These are phyloP conservation scores for Grigorovia yakushimaensis DNA, from an alignment of 805 yeast species.

Conservation along the genomic window DNA sequence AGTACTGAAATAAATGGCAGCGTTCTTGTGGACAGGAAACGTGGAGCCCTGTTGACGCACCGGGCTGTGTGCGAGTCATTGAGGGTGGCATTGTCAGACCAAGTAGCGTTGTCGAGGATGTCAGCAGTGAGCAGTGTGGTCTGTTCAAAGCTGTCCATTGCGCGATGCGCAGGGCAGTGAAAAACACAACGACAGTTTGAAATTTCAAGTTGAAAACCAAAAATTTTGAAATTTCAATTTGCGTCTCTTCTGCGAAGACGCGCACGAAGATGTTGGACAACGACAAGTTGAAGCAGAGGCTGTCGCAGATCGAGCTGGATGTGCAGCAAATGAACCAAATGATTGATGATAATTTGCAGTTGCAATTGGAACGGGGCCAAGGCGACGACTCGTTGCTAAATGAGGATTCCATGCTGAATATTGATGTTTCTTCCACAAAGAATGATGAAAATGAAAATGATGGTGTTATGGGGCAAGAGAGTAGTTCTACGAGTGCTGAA, in stretches of 20 bases:
- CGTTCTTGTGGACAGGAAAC: slow-evolving; percentile 18
- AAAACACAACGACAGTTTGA: too few relatives aligned
- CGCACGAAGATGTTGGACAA: slow-evolving; percentile 21
- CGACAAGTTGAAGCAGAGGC: slow-evolving; percentile 24
- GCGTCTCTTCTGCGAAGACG: too few relatives aligned
- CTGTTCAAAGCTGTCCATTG: too few relatives aligned
- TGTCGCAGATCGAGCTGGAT: slow-evolving; percentile 28
- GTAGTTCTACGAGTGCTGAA: too few relatives aligned
- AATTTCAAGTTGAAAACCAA: too few relatives aligned
- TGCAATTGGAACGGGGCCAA: not conserved
- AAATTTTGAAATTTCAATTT: too few relatives aligned
- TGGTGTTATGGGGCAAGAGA: too few relatives aligned
- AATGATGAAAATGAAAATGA: too few relatives aligned
- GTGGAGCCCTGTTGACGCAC: slow-evolving; percentile 24
- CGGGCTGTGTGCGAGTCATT: slow-evolving; percentile 23
- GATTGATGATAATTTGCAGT: slow-evolving; percentile 26
- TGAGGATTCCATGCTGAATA: slow-evolving; percentile 1
- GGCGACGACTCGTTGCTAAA: not conserved
- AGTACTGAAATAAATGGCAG: slow-evolving; percentile 28
- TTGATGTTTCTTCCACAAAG: too few relatives aligned
- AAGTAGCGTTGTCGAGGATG: too few relatives aligned
- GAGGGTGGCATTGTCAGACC: slow-evolving; percentile 20
- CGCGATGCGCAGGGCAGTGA: too few relatives aligned
- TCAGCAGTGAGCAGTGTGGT: too few relatives aligned
- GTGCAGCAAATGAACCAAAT: slow-evolving; percentile 28